phyloP scores from a whole-genome alignment of 2,329 filamentous ascomycete species.

The Trichoderma koningiopsis region DNA sequence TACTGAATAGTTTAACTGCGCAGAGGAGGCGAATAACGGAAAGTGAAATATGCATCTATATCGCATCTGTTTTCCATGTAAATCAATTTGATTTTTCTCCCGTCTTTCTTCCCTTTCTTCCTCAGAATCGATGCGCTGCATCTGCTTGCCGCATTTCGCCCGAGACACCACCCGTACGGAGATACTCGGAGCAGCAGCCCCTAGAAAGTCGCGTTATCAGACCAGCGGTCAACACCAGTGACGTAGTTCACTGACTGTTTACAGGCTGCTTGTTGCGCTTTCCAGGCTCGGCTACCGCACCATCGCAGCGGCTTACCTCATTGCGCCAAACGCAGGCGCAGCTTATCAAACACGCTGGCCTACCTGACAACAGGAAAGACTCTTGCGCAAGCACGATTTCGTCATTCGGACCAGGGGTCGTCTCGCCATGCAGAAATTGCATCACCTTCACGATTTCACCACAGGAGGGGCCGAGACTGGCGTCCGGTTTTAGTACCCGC shows the following conservation, averaged over 20 bases:
- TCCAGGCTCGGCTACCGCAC: neutral
- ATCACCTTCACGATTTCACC: conserved; percentile 10
- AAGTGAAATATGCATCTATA: neutral
- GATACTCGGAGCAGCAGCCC: neutral
- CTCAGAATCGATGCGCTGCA: neutral
- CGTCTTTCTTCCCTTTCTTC: neutral
- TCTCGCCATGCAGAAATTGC: conserved; percentile 5
- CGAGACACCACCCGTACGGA: conserved; percentile 3
- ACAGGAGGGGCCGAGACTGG: conserved; percentile 17
- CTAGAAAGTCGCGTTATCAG: conserved; percentile 12
- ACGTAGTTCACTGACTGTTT: neutral
- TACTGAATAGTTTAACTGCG: neutral
- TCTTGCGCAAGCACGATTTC: conserved; percentile 18
- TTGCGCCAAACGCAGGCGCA: neutral
- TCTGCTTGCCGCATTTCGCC: neutral
- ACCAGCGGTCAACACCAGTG: conserved; percentile 17
- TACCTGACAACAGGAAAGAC: conserved; percentile 17
- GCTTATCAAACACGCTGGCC: neutral
- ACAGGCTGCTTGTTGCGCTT: neutral
- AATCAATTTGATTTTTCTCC: neutral
- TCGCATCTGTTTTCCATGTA: neutral
- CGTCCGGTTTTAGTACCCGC: neutral
- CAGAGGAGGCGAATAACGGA: conserved; percentile 34
- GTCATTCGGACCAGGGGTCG: conserved; percentile 5
- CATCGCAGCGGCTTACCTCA: neutral